A percentile compares a stretch with the other conserved stretches of the same genome.
These are phyloP conservation scores for Xerocomus minutiporus DNA, from an alignment of 1,284 basidiomycete species.

Conservation along the genomic window DNA sequence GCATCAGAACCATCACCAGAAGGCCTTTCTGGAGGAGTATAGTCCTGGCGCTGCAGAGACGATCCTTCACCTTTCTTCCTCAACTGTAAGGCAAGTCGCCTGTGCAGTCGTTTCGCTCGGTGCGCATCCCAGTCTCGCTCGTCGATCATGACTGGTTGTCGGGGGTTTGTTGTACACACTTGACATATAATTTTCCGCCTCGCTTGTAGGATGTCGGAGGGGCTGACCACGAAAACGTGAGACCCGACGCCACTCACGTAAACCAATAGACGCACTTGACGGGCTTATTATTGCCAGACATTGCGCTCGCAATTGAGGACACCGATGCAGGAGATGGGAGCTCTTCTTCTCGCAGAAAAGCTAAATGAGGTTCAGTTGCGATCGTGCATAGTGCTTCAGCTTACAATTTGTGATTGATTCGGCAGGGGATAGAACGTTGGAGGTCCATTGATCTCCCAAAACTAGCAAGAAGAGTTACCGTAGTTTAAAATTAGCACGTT, in stretches of 20 bases:
- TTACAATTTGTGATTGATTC: constrained; percentile 48
- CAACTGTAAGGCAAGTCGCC: constrained; percentile 25
- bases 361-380: constrained; percentile 35
- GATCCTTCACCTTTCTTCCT: constrained; percentile 9
- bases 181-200: constrained; percentile 62
- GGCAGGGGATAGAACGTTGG: constrained; percentile 50
- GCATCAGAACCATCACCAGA: constrained; percentile 3
- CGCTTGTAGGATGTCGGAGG: constrained; percentile 51
- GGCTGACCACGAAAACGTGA: constrained; percentile 28
- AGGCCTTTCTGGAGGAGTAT: background rate
- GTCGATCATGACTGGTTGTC: constrained; percentile 73
- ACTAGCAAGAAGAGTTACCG: constrained; percentile 36
- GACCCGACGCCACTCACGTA: constrained; percentile 9
- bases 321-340: constrained; percentile 60
- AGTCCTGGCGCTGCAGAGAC: background rate
- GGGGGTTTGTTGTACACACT: constrained; percentile 61
- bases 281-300: constrained; percentile 48
- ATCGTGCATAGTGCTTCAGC: constrained; percentile 6
- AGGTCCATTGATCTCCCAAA: constrained; percentile 56
- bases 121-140: constrained; percentile 66
- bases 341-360: constrained; percentile 49
- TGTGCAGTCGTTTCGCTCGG: constrained; percentile 56
- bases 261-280: constrained; percentile 41
- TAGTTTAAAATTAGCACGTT: background rate
- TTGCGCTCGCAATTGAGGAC: constrained; percentile 50